Conservation (phyloP, 768 basidiomycete species). For the Lactarius tabidus region DNA sequence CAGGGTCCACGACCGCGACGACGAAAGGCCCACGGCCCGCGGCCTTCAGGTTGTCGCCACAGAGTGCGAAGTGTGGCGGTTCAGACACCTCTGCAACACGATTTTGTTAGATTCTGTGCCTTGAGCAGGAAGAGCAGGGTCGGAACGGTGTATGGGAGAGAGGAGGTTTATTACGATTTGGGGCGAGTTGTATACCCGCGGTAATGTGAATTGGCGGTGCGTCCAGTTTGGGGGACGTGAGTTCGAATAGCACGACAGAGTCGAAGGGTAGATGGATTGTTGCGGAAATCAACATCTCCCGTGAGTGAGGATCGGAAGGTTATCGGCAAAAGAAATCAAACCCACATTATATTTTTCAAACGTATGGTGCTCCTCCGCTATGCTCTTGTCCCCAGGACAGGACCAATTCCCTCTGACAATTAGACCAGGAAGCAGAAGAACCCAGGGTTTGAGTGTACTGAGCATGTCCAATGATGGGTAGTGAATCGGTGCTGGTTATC, state of each 20-base stretch:
- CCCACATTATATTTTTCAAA: neutral
- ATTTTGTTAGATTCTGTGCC: no score
- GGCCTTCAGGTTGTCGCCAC: neutral
- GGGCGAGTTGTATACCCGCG: neutral
- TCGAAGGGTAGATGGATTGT: neutral
- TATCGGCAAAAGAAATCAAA: neutral
- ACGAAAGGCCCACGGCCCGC: constrained; percentile 10
- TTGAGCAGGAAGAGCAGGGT: no score
- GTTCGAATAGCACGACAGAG: constrained; percentile 2
- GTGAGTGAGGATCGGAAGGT: neutral
- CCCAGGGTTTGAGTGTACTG: neutral
- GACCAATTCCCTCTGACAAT: neutral
- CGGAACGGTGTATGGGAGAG: no score
- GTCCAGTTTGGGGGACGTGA: constrained; percentile 1
- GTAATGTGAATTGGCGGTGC: neutral
- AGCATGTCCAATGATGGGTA: neutral
- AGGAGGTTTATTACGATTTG: neutral
- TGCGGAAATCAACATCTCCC: neutral
- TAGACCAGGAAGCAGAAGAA: neutral
- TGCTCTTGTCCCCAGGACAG: neutral
- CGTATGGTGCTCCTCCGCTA: neutral
- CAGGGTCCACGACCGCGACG: constrained; percentile 15
- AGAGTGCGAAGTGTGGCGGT: neutral
- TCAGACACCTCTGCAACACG: neutral
- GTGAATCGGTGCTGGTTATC: neutral